Evolutionary conservation across 164 flowering plant species (phyloP), one percentile per base, ranked within the genome.

Genomic region (Akebia trifoliata): DNA sequence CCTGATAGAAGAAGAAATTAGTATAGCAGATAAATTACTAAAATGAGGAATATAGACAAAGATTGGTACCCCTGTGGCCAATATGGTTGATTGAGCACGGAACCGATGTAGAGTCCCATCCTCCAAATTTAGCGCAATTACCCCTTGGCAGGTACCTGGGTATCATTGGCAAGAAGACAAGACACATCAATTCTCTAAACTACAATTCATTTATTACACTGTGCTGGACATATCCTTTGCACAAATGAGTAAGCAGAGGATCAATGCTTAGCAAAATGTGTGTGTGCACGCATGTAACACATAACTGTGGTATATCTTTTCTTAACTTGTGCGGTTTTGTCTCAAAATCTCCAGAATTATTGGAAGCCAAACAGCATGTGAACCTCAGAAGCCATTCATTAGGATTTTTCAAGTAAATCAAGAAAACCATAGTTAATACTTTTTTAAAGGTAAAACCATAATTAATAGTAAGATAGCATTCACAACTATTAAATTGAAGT

Each of bases 81-180:
- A 72, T 68, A 94, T 88, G 59, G 97, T 94, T 32, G 95, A 86
- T 50, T 80, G 77, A 68, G 97, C 74, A 42, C 63, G 84, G 84
- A 94, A 86, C 17, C 99, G 80, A 67, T 94, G 99, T 47, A 94
- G 66, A 54, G 99, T 94, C 40, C 99, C 99, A 74, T 94, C 97
- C 67, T 94, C 99, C 96, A 90, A 78, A 67, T 94, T 94, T 22
- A 94, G 69, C 54, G 99, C 99, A 74, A 94, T 86, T 35, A 94
- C 95, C 64, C 99, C 99, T 71, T 86, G 96, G 74, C 99, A 94
- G 45, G 63, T 58, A 65, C 99, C 97, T 94, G 75, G 44, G 48
- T 18, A 61, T 25, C 8, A 43, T 35, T 31, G 30, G 9, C 8
- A 50, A 60, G 20, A 14, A 21, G 18, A 20, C 20, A 4, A 42